Evolutionary conservation across 23 red algal species (phyloP), one percentile per base, ranked within the genome.

Genomic region (Chondrus crispus): DNA sequence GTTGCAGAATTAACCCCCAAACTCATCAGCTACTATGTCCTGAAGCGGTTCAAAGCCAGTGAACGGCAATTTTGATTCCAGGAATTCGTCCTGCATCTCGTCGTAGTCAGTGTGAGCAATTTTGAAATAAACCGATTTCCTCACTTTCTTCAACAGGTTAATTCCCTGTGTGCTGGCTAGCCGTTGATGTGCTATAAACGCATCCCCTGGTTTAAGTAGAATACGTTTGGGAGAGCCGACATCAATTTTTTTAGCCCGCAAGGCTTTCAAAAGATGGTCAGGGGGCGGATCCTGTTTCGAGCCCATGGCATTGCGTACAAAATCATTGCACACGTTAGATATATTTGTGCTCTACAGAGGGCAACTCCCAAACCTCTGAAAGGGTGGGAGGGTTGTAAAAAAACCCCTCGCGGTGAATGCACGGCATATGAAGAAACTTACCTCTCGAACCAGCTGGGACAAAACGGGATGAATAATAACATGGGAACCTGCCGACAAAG

Each of bases 101-200:
- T 76, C 69, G 37, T 75, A 66, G n/a, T 10, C 22, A 12, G 32
- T 79, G 36, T 75, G 66, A 2, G 47, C 38, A 41, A 89, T 46
- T 42, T 69, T 66, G 48, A 89, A 89, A 40, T 75, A 89, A 9
- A 89, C 19, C 16, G 57, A 76, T 46, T 89, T 89, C 4, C 85
- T 29, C n/a, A 62, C 66, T 14, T 62, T 40, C 2, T 46, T 11
- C 33, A 30, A 62, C 18, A 51, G 22, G 29, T 89, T 89, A 22
- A 89, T 52, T 11, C 85, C 85, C 24, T 49, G 46, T 2, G 85
- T 49, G 28, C 58, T 60, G 20, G 47, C 85, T 26, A 75, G 14
- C 3, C 85, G 66, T 29, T 89, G 85, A 28, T 89, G 85, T 26
- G 50, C 68, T 18, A 89, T 55, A 2, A 89, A 51, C 32, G 46